Percentiles rank a stretch among this genome's conserved stretches.
Conservation (phyloP, 768 basidiomycete genomes). For the Kwoniella pini region DNA sequence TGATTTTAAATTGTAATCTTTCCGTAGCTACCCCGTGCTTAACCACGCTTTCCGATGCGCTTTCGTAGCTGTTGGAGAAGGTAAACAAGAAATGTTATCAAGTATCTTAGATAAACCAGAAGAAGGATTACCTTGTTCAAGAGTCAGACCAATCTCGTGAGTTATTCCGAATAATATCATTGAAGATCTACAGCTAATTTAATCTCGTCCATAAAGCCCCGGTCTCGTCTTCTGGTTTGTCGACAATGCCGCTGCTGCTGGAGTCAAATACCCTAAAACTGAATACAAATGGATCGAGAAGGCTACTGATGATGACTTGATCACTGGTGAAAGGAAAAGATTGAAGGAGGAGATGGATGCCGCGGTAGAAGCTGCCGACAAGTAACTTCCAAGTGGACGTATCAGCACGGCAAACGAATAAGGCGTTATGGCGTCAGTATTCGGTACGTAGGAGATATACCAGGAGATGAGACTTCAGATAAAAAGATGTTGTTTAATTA, state of each 20-base stretch:
- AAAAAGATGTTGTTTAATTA: too few relatives aligned
- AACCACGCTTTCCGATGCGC: constrained; percentile 67
- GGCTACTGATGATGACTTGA: constrained; percentile 31
- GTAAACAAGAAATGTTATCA: constrained; percentile 74
- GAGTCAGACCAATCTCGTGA: constrained; percentile 67
- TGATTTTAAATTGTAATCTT: too few relatives aligned
- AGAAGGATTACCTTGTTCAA: constrained; percentile 74
- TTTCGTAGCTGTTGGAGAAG: constrained; percentile 82
- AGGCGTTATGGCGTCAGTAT: too few relatives aligned
- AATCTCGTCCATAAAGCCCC: constrained; percentile 63
- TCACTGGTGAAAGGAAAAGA: constrained; percentile 42
- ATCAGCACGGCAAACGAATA: too few relatives aligned
- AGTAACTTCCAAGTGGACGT: too few relatives aligned
- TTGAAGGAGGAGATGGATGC: constrained; percentile 49
- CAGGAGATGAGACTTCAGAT: too few relatives aligned
- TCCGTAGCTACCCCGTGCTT: constrained; percentile 53
- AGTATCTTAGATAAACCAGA: constrained; percentile 79
- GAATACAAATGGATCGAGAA: constrained; percentile 48
- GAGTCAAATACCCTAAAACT: constrained; percentile 47
- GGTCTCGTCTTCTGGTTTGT: constrained; percentile 95
- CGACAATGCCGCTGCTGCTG: constrained; percentile 73
- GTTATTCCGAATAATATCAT: constrained; percentile 7
- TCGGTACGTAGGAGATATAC: too few relatives aligned
- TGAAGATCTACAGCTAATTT: constrained; percentile 61
- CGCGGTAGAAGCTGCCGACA: constrained; percentile 34